Conservation (phyloP, 495 filamentous ascomycete species). For the Podospora pseudocomata region DNA sequence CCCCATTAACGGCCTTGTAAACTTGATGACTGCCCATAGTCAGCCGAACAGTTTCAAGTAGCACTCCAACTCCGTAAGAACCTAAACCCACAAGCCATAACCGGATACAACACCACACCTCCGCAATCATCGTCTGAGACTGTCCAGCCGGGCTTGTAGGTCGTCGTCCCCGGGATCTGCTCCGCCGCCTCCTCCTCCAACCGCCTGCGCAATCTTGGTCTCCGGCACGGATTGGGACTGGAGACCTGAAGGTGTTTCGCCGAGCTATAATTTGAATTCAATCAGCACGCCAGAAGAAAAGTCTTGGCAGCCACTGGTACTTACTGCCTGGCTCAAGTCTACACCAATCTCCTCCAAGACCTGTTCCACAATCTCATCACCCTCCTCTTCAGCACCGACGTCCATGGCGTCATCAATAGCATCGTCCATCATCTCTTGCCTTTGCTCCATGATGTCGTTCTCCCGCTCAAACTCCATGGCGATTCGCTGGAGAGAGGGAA, state of each 20-base stretch:
- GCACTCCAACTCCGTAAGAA: not conserved
- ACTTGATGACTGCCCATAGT: too few species aligned
- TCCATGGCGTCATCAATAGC: slow-evolving; percentile 98
- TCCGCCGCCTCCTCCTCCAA: slow-evolving; percentile 59
- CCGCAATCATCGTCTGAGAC: slow-evolving; percentile 49
- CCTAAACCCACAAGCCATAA: not conserved
- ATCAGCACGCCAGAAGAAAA: slow-evolving; percentile 16
- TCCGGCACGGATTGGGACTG: slow-evolving; percentile 58
- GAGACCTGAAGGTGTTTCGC: slow-evolving; percentile 72
- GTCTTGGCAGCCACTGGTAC: slow-evolving; percentile 23
- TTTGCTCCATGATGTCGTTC: slow-evolving; percentile 98
- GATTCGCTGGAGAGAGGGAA: slow-evolving; percentile 90
- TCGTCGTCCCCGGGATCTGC: slow-evolving; percentile 67
- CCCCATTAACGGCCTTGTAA: too few species aligned
- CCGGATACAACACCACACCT: not conserved
- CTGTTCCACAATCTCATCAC: slow-evolving; percentile 94
- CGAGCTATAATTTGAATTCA: slow-evolving; percentile 52
- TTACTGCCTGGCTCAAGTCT: slow-evolving; percentile 80
- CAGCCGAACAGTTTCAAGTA: not conserved
- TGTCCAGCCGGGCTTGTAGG: slow-evolving; percentile 77
- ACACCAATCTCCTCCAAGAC: slow-evolving; percentile 96
- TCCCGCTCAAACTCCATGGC: slow-evolving; percentile 99
- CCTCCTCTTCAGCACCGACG: slow-evolving; percentile 82
- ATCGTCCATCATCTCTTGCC: slow-evolving; percentile 99
- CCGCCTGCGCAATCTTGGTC: slow-evolving; percentile 67